Evolutionary conservation across 2,329 filamentous ascomycete genomes (phyloP), one percentile per base, ranked within the genome.

Genomic region (Diplodia sapinea): DNA sequence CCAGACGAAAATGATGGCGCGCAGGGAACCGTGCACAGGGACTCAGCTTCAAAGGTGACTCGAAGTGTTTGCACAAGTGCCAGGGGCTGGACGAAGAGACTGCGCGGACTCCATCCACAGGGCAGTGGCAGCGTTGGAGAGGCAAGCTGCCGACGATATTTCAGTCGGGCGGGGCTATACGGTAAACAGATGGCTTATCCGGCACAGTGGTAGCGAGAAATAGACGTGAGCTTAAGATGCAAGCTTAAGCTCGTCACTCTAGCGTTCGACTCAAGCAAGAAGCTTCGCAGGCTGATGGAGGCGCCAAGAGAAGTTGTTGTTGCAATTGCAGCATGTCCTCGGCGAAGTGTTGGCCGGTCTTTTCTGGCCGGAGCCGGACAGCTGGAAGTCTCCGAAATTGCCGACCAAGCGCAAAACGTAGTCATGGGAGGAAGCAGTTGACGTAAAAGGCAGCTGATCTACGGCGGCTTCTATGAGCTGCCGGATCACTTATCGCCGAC

Each of bases 161-260:
- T 47, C 17, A 47, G 9, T 38, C 36, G 36, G 36, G 13, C 9
- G 36, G 36, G 36, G 49, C 9, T 23, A 29, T 4, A 31, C 9
- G 51, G 51, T 31, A 33, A 11, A n/a, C 17, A 38, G 17, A 38
- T 33, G 54, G 54, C 12, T 4, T 23, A 47, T 38, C 56, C 38
- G 26, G 23, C 6, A 31, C 23, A 31, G 20, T 38, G 56, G 56
- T 59, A 59, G 56, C 56, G 56, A 59, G 56, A 29, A 17, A 47
- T 8, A 47, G 36, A 38, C 56, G 47, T 59, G 56, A 40, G 36
- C 56, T 59, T 31, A 59, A 26, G 9, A 17, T 47, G 55, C 17
- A 59, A 43, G 55, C 55, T 59, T 59, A 29, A 59, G 33, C 31
- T 20, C 20, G 20, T 17, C 5, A 2, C 20, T n/a, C 20, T n/a